Base-by-base conservation (phyloP, 805 yeast species). In the Starmerella floricola region DNA sequence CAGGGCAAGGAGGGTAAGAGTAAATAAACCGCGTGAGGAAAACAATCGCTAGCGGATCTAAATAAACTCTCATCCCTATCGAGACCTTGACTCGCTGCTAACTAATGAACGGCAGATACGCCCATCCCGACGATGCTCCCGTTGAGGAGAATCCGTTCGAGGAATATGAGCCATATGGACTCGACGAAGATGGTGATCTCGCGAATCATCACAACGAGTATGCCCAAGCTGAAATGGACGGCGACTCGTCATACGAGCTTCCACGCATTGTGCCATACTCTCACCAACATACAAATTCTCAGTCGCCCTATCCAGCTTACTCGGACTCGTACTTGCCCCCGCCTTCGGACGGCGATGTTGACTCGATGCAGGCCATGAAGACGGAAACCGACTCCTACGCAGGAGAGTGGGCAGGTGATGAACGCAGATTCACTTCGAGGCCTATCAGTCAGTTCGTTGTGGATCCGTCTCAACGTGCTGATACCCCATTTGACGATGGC, bases 201-300 rank as follows among this genome's bases (percentile, higher is more conserved):
- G 47, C 46, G 1, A 45, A 42, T 27, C 44, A 39, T 41, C 43
- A 39, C 13, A 24, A 30, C 42, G 44, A 43, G 24, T 24, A 35
- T n/a, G 34, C 16, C 5, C 18, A 35, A 8, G 30, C 24, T 28
- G 46, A 46, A 6, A 26, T 28, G 11, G 46, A 49, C 28, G 30
- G 29, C 18, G 38, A 38, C 29, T 23, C 34, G n/a, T 18, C 44
- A 31, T 21, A 16, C 15, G 41, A 39, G 12, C 37, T 49, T 38
- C 52, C 53, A 8, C 46, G 29, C 6, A 42, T 48, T 19, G 45
- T 49, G 31, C 48, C 54, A 31, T 46, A 49, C 34, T 15, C 38
- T n/a, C 53, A 50, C 38, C 42, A 41, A 19, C 54, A 44, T 36
- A 50, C 54, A 4, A 50, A 50, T 38, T 50, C 54, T 8, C 44